A percentile compares a stretch with the other conserved stretches of the same genome.
Evolutionary conservation across 495 filamentous ascomycete species (phyloP).

Genomic region (Polyplosphaeria fusca): DNA sequence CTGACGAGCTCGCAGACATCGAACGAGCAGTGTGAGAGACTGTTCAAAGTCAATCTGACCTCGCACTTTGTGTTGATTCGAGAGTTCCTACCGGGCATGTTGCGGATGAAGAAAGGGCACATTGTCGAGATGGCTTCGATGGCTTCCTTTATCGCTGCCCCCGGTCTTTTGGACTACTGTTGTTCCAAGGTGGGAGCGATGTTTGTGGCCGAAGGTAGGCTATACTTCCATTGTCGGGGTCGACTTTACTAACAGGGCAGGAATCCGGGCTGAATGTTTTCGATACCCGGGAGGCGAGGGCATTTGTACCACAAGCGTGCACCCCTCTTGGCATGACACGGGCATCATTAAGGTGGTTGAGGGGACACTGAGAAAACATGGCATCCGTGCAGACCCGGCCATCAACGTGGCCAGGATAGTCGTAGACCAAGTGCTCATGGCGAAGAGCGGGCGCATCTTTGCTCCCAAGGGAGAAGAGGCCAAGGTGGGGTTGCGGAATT

Average conservation of each 20-base stretch:
- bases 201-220: constrained; percentile 49
- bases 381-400: constrained; percentile 1
- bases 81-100: constrained; percentile 60
- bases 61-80: constrained; percentile 54
- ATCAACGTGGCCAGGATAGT: constrained; percentile 12
- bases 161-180: constrained; percentile 54
- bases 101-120: constrained; percentile 57
- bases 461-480: constrained; percentile 1
- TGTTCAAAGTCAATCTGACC: constrained; percentile 58
- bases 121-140: constrained; percentile 55
- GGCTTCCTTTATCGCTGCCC: constrained; percentile 50
- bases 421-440: constrained; percentile 14
- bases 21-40: constrained; percentile 42
- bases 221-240: neutral
- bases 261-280: constrained; percentile 12
- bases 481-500: neutral
- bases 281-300: constrained; percentile 27
- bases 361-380: constrained; percentile 14
- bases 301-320: constrained; percentile 35
- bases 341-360: constrained; percentile 26
- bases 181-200: constrained; percentile 56
- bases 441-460: constrained; percentile 8
- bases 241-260: neutral
- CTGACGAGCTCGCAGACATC: constrained; percentile 25
- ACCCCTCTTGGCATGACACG: constrained; percentile 37